These are phyloP conservation scores for Prosopis cineraria DNA, from an alignment of 306 rosid genomes.

Conservation along the genomic window DNA sequence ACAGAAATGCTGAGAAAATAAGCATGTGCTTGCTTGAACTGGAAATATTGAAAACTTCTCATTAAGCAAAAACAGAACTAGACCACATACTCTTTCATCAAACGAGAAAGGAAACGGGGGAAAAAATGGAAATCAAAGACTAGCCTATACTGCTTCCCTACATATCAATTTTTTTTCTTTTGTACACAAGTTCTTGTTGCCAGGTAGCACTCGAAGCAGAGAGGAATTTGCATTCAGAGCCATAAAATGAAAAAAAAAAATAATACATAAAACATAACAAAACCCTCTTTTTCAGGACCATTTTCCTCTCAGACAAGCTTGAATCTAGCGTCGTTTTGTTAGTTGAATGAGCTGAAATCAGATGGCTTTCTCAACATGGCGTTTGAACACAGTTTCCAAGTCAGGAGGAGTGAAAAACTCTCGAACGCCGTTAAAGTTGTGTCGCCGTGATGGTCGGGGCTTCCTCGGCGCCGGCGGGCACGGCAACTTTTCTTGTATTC, in stretches of 20 bases:
- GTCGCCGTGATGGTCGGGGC: conserved; percentile 57
- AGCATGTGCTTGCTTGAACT: neutral
- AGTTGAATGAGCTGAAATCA: conserved; percentile 48
- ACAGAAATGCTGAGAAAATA: neutral
- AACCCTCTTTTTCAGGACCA: conserved; percentile 28
- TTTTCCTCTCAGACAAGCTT: neutral
- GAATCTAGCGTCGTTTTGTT: conserved; percentile 22
- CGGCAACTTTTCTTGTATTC: conserved; percentile 65
- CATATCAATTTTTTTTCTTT: conserved; percentile 42
- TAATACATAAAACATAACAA: conserved; percentile 25
- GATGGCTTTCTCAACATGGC: conserved; percentile 59
- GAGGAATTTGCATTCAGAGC: conserved; percentile 34
- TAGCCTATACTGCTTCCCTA: conserved; percentile 50
- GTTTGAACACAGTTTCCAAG: conserved; percentile 87
- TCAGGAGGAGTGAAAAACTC: conserved; percentile 88
- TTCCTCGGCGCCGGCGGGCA: conserved; percentile 96
- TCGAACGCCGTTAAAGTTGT: conserved; percentile 43
- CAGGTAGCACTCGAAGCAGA: conserved; percentile 35
- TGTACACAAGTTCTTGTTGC: conserved; percentile 58
- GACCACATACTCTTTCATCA: conserved; percentile 30
- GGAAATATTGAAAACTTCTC: conserved; percentile 30
- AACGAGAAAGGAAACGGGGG: neutral
- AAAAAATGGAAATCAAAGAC: conserved; percentile 16
- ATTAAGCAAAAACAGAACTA: conserved; percentile 38
- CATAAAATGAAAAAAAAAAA: neutral